Evolutionary conservation across 225 moss, liverwort and hornwort genomes (phyloP).

Genomic region (Sphagnum contortum): DNA sequence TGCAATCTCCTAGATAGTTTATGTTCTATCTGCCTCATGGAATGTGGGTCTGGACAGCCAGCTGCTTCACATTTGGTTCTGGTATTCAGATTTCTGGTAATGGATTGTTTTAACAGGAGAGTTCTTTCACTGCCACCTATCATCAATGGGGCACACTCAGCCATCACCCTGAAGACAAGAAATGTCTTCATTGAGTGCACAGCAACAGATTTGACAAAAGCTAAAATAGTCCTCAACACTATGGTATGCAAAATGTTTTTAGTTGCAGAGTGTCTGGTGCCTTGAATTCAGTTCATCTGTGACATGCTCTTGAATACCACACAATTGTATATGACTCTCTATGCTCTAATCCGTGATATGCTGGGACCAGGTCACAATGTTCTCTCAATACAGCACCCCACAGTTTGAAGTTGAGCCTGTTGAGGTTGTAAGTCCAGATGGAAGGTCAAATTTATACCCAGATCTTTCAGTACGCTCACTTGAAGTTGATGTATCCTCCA

Average conservation of each 20-base stretch:
- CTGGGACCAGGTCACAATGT: conserved; percentile 70
- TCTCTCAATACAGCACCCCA: conserved; percentile 68
- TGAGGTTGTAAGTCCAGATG: conserved; percentile 62
- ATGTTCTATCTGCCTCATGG: background rate
- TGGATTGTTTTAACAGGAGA: conserved; percentile 23
- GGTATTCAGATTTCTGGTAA: too few species aligned
- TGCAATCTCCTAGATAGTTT: background rate
- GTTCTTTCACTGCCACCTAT: conserved; percentile 88
- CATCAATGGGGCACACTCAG: conserved; percentile 88
- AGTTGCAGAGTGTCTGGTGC: too few species aligned
- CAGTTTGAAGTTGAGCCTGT: conserved; percentile 87
- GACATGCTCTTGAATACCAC: too few species aligned
- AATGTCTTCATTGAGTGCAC: conserved; percentile 95
- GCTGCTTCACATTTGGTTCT: too few species aligned
- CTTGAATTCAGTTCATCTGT: too few species aligned
- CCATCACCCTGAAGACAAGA: conserved; percentile 65
- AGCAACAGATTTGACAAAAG: conserved; percentile 90
- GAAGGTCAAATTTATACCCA: conserved; percentile 50
- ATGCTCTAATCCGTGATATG: too few species aligned
- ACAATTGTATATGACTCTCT: too few species aligned
- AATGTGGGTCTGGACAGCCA: too few species aligned
- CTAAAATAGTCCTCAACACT: conserved; percentile 93
- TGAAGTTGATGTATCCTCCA: conserved; percentile 59
- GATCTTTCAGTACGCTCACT: conserved; percentile 59
- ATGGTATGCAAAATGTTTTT: conserved; percentile 31